Conservation (phyloP, 352 stramenopile species). For the Globisporangium radiosum region DNA sequence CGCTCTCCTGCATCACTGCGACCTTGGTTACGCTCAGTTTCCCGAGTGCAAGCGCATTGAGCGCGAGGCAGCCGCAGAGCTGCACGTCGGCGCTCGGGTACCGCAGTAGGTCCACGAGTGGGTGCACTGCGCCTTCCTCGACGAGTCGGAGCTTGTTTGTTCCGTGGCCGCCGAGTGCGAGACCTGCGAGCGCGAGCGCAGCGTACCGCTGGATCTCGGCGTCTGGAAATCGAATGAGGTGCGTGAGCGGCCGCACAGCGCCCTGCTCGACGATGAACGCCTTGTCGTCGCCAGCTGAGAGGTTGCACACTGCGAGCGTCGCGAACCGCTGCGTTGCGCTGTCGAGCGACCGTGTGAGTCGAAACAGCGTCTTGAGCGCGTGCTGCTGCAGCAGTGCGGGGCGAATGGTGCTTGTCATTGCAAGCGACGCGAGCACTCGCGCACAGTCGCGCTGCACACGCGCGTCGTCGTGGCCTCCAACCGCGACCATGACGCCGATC, state of each 20-base stretch:
- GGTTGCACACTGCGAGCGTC: constrained; percentile 93
- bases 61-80: constrained; percentile 86
- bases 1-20: constrained; percentile 86
- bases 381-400: constrained; percentile 79
- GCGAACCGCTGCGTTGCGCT: constrained; percentile 91
- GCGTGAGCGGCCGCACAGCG: constrained; percentile 89
- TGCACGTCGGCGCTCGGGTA: constrained; percentile 94
- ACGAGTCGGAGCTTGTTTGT: constrained; percentile 91
- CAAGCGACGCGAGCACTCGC: constrained; percentile 89
- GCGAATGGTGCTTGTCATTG: constrained; percentile 80
- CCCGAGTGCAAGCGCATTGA: constrained; percentile 89
- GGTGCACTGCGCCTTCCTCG: constrained; percentile 88
- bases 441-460: constrained; percentile 92
- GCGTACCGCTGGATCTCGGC: constrained; percentile 95
- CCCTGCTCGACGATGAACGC: constrained; percentile 88
- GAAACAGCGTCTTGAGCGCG: constrained; percentile 86
- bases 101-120: constrained; percentile 89
- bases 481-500: constrained; percentile 70
- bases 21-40: constrained; percentile 85
- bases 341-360: constrained; percentile 91
- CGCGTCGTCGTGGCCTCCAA: constrained; percentile 77
- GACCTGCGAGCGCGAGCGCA: constrained; percentile 86
- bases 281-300: constrained; percentile 81
- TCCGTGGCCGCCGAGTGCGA: constrained; percentile 90
- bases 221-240: constrained; percentile 93